Base-by-base conservation (phyloP, 2,329 filamentous ascomycete genomes). In the Talaromyces sp. region DNA sequence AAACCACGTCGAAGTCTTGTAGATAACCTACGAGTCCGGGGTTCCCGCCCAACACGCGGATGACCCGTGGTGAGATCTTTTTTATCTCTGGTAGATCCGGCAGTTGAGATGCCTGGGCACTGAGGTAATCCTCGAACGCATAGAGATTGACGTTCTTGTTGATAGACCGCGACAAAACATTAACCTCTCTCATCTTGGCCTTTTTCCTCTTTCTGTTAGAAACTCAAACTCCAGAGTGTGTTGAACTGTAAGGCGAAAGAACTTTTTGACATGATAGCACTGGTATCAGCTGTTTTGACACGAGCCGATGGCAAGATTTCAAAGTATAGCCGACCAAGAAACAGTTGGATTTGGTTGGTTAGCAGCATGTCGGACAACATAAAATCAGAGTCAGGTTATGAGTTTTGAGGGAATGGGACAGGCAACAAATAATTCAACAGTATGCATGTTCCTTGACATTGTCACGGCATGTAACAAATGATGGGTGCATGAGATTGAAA, bases 71-170 rank as follows among this genome's bases (percentile, higher is more conserved):
- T 25, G 67, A 80, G 49, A 81, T 55, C 52, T 78, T 71, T 62
- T 80, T 75, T 0, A 81, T 74, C 63, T 80, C 71, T 4, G 57
- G 25, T 1, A 82, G 30, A 4, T 69, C 42, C 0, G 79, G 78
- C 0, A 82, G 64, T 11, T 55, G 52, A 11, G 70, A 61, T 36
- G 66, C 64, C 62, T 82, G 80, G 1, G 65, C 66, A 4, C 72
- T 67, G 1, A 83, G 76, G 65, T 81, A 83, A 27, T 81, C 78
- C 33, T 81, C 76, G 62, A 82, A 82, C 9, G 74, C 78, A 65
- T 78, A 47, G 8, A 47, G 22, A 15, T 47, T 47, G 44, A 47
- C 44, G 22, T 22, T 47, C 44, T 47, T 47, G 22, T 47, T 47
- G 11, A 47, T 47, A 10, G 44, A 47, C 25, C 44, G 44, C 19